A percentile compares a stretch with the other conserved stretches of the same genome.
These are phyloP conservation scores for Mollisiaceae sp. DNA, from an alignment of 2,329 filamentous ascomycete genomes.

Conservation along the genomic window DNA sequence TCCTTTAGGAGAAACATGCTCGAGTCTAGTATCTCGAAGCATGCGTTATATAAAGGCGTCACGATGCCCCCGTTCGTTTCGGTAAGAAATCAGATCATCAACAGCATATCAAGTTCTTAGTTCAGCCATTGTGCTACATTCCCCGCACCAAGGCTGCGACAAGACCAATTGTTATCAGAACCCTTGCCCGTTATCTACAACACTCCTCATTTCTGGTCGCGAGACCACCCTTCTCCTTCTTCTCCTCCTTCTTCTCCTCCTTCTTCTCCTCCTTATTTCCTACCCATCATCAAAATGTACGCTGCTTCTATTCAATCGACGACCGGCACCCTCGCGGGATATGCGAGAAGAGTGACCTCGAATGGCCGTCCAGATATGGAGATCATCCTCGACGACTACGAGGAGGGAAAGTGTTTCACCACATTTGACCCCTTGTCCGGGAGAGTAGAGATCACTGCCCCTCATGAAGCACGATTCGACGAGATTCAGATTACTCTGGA, in stretches of 20 bases:
- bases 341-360: constrained; percentile 34
- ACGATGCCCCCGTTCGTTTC: constrained; percentile 14
- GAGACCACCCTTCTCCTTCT: constrained; percentile 11
- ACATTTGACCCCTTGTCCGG: constrained; percentile 41
- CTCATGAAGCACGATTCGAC: constrained; percentile 39
- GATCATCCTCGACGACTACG: constrained; percentile 37
- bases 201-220: constrained; percentile 14
- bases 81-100: constrained; percentile 9
- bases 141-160: constrained; percentile 32
- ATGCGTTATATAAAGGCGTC: constrained; percentile 23
- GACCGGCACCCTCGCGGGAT: constrained; percentile 35
- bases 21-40: constrained; percentile 12
- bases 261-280: no score
- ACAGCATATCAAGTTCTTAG: constrained; percentile 12
- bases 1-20: constrained; percentile 14
- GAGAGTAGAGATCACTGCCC: constrained; percentile 37
- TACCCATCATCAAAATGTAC: constrained; percentile 30
- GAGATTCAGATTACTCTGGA: constrained; percentile 42
- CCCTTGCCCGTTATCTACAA: constrained; percentile 15
- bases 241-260: no score
- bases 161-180: constrained; percentile 20
- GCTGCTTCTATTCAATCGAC: constrained; percentile 34
- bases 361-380: constrained; percentile 36
- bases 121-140: constrained; percentile 22
- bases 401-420: constrained; percentile 37